Conservation (phyloP, 371 early-diverging fungal genomes). For the Mucor saturninus region DNA sequence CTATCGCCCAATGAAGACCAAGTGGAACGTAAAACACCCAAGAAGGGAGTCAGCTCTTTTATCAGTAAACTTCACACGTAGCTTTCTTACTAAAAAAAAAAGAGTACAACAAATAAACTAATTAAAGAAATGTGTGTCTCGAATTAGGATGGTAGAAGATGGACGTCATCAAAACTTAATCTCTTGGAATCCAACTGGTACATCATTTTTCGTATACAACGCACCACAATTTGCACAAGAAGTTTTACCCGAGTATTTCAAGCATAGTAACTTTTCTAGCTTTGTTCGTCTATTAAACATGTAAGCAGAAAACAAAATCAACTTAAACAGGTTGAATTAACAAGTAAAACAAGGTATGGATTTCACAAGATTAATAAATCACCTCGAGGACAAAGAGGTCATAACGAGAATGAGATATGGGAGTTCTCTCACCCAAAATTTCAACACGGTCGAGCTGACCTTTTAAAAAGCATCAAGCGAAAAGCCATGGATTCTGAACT, state of each 20-base stretch:
- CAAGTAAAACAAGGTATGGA: conserved; percentile 43
- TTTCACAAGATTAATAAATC: conserved; percentile 69
- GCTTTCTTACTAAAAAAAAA: no score
- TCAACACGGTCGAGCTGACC: conserved; percentile 48
- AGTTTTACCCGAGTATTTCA: conserved; percentile 78
- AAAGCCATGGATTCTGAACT: conserved; percentile 76
- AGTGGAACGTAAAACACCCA: conserved; percentile 15
- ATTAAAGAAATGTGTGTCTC: no score
- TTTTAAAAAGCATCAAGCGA: conserved; percentile 49
- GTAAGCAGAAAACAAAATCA: conserved; percentile 13
- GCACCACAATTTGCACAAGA: conserved; percentile 82
- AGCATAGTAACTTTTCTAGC: conserved; percentile 58
- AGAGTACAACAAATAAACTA: neutral
- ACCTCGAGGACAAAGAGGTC: conserved; percentile 63
- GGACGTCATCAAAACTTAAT: conserved; percentile 72
- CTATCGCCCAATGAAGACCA: conserved; percentile 17
- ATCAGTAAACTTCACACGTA: conserved; percentile 27
- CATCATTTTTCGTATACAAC: conserved; percentile 88
- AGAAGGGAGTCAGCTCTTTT: conserved; percentile 27
- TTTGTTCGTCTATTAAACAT: conserved; percentile 73
- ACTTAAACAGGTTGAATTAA: no score
- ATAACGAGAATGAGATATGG: conserved; percentile 67
- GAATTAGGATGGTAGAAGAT: conserved; percentile 73
- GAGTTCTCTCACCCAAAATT: conserved; percentile 57
- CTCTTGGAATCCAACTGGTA: conserved; percentile 80